phyloP scores from a whole-genome alignment of 1,284 basidiomycete species.

The Trichosporon faecale region DNA sequence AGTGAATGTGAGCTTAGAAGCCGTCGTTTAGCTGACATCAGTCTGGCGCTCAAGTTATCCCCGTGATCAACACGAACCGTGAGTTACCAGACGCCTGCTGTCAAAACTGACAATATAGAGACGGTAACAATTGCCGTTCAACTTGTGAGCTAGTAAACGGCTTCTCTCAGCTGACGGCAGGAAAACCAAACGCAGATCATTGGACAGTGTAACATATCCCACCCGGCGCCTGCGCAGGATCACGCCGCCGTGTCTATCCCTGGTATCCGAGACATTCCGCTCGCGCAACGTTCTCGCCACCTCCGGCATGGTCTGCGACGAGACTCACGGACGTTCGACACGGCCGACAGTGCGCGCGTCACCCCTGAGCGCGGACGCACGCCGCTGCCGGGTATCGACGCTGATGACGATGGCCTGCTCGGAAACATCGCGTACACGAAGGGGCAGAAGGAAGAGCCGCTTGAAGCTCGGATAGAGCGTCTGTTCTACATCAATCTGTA shows the following conservation, averaged over 20 bases:
- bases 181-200: slow-evolving; percentile 75
- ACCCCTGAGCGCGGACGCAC: slow-evolving; percentile 20
- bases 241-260: not conserved
- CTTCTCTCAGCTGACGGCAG: slow-evolving; percentile 52
- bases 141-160: slow-evolving; percentile 63
- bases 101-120: slow-evolving; percentile 29
- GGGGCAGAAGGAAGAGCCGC: slow-evolving; percentile 58
- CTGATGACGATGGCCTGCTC: slow-evolving; percentile 56
- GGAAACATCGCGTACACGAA: slow-evolving; percentile 50
- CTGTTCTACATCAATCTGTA: slow-evolving; percentile 93
- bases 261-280: not conserved
- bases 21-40: slow-evolving; percentile 15
- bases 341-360: slow-evolving; percentile 31
- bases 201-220: slow-evolving; percentile 96
- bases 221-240: slow-evolving; percentile 57
- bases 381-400: slow-evolving; percentile 23
- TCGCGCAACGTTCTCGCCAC: slow-evolving; percentile 7
- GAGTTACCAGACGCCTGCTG: not conserved
- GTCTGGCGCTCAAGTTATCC: slow-evolving; percentile 59
- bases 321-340: slow-evolving; percentile 50
- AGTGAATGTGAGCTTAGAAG: slow-evolving; percentile 41
- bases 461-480: slow-evolving; percentile 63
- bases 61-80: slow-evolving; percentile 90
- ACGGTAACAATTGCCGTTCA: slow-evolving; percentile 97
- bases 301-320: slow-evolving; percentile 25